Conservation (phyloP, 495 filamentous ascomycete genomes). For the Chaetomium cochliodes region DNA sequence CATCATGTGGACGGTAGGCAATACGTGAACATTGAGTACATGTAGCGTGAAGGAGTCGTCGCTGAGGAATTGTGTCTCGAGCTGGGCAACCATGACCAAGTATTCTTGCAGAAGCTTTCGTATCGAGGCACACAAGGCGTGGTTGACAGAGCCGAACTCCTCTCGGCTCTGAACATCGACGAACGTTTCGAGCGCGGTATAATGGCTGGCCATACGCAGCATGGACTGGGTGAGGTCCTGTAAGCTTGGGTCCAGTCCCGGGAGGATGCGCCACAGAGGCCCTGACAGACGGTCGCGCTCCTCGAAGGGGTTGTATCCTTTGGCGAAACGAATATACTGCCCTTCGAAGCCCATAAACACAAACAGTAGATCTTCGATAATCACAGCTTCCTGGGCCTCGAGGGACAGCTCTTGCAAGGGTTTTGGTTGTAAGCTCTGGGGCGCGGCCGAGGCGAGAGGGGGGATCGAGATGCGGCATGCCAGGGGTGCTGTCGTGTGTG, state of each 20-base stretch:
- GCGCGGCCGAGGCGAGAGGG: constrained; percentile 69
- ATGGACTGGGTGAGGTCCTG: constrained; percentile 83
- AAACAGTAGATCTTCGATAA: constrained; percentile 87
- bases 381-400: constrained; percentile 77
- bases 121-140: constrained; percentile 90
- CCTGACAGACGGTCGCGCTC: constrained; percentile 86
- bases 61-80: constrained; percentile 87
- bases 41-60: constrained; percentile 87
- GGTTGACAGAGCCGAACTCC: constrained; percentile 93
- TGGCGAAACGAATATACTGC: constrained; percentile 85
- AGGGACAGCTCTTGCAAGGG: constrained; percentile 70
- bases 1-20: constrained; percentile 86
- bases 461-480: constrained; percentile 83
- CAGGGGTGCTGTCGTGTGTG: constrained; percentile 84
- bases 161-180: constrained; percentile 90
- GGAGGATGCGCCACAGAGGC: constrained; percentile 72
- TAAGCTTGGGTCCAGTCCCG: constrained; percentile 86
- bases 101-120: constrained; percentile 91
- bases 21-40: constrained; percentile 84
- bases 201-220: constrained; percentile 94
- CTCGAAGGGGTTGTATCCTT: constrained; percentile 72
- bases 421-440: constrained; percentile 66
- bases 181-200: constrained; percentile 85
- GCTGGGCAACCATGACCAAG: constrained; percentile 83
- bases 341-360: constrained; percentile 99